Percentiles rank a stretch among this genome's conserved stretches.
These are phyloP conservation scores for Fusarium pseudoanthophilum DNA, from an alignment of 2,329 filamentous ascomycete genomes.

Conservation along the genomic window DNA sequence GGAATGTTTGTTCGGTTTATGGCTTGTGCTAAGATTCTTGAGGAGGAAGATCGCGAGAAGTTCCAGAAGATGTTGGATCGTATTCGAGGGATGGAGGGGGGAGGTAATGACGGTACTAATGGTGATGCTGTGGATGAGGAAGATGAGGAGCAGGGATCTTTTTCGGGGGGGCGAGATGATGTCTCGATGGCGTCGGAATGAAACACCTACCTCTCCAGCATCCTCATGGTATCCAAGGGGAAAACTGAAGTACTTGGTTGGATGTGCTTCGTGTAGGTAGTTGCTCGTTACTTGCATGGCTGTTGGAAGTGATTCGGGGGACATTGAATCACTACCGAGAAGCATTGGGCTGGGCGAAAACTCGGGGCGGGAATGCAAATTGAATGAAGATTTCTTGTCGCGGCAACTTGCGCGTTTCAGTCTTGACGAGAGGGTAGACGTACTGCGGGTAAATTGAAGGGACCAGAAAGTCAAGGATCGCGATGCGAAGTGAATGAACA, in stretches of 20 bases:
- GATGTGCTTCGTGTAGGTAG: neutral
- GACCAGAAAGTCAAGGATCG: too few relatives aligned
- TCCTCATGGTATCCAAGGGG: rapidly evolving
- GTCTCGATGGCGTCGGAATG: neutral
- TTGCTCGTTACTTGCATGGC: neutral
- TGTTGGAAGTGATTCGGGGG: neutral
- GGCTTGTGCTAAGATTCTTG: neutral
- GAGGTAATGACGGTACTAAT: rapidly evolving
- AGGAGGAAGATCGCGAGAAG: neutral
- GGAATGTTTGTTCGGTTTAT: neutral
- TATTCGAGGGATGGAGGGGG: neutral
- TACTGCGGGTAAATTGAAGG: too few relatives aligned
- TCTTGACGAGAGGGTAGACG: neutral
- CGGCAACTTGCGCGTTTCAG: too few relatives aligned
- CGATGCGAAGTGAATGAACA: too few relatives aligned
- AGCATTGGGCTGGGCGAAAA: neutral
- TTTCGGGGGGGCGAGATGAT: neutral
- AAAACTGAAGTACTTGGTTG: rapidly evolving
- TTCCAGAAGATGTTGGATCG: neutral
- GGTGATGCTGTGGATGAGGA: neutral
- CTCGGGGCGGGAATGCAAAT: neutral
- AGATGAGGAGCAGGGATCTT: neutral
- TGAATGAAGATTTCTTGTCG: neutral
- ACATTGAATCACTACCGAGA: neutral
- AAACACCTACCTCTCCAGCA: rapidly evolving